phyloP scores from a whole-genome alignment of 164 flowering plant species.

The Sedum album region DNA sequence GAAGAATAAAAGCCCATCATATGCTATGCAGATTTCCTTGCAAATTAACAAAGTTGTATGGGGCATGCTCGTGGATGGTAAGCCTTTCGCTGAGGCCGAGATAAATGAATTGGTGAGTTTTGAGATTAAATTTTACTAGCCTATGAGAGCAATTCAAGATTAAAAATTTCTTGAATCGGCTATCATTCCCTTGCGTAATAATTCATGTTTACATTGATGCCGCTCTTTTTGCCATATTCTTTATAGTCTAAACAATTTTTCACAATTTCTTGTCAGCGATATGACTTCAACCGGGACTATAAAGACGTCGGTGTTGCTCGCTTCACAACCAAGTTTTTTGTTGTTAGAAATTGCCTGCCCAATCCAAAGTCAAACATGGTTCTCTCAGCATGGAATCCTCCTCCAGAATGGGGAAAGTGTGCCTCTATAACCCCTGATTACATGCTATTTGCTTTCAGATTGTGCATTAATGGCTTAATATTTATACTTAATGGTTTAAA shows the following conservation, averaged over 20 bases:
- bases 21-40: constrained; percentile 94
- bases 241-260: neutral
- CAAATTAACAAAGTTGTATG: constrained; percentile 91
- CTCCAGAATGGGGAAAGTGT: constrained; percentile 98
- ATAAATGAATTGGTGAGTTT: constrained; percentile 85
- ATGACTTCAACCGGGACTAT: constrained; percentile 96
- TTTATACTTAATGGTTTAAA: neutral
- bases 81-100: constrained; percentile 97
- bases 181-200: no score
- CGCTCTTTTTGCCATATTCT: neutral
- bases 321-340: constrained; percentile 80
- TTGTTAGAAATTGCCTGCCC: constrained; percentile 82
- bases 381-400: constrained; percentile 97
- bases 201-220: no score
- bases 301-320: constrained; percentile 88
- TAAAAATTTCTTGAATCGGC: no score
- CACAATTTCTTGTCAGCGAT: constrained; percentile 36
- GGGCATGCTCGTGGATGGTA: constrained; percentile 96
- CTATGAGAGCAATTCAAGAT: neutral
- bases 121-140: neutral
- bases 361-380: constrained; percentile 90
- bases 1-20: constrained; percentile 94
- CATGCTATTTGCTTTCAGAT: neutral
- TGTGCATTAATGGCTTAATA: neutral
- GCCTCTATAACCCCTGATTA: constrained; percentile 15